These are phyloP conservation scores for Lepraria neglecta DNA, from an alignment of 495 filamentous ascomycete species.

Conservation along the genomic window DNA sequence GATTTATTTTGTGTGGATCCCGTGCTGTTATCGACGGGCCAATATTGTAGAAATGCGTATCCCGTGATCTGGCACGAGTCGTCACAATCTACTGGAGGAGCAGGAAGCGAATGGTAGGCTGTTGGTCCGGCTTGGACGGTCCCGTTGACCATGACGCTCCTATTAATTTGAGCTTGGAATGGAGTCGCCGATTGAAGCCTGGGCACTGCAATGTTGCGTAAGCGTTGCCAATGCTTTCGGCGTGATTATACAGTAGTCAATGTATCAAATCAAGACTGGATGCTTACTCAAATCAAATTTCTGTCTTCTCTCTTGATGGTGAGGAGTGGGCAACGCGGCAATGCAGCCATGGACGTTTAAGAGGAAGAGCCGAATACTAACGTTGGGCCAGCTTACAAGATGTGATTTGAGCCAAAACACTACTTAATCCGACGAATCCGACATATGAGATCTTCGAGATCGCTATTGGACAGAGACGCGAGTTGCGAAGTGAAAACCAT, in stretches of 20 bases:
- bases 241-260: background rate
- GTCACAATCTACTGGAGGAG: background rate
- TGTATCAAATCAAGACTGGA: too few species aligned
- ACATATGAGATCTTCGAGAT: too few species aligned
- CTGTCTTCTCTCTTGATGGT: too few species aligned
- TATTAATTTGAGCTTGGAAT: background rate
- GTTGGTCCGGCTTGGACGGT: background rate
- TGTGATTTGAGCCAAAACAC: too few species aligned
- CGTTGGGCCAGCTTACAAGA: too few species aligned
- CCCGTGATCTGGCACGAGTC: background rate
- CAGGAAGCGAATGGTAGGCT: background rate
- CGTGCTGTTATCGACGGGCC: background rate
- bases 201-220: too few species aligned
- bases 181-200: background rate
- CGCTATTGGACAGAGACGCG: background rate
- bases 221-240: too few species aligned
- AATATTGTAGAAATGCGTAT: background rate
- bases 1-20: background rate
- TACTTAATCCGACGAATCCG: too few species aligned
- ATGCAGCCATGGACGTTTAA: too few species aligned
- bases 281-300: too few species aligned
- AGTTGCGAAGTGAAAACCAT: background rate
- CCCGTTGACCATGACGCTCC: background rate
- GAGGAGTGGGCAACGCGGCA: too few species aligned
- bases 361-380: too few species aligned